A percentile compares a stretch with the other conserved stretches of the same genome.
These are phyloP conservation scores for Ottelia alismoides DNA, from an alignment of 106 monocot species.

Conservation along the genomic window DNA sequence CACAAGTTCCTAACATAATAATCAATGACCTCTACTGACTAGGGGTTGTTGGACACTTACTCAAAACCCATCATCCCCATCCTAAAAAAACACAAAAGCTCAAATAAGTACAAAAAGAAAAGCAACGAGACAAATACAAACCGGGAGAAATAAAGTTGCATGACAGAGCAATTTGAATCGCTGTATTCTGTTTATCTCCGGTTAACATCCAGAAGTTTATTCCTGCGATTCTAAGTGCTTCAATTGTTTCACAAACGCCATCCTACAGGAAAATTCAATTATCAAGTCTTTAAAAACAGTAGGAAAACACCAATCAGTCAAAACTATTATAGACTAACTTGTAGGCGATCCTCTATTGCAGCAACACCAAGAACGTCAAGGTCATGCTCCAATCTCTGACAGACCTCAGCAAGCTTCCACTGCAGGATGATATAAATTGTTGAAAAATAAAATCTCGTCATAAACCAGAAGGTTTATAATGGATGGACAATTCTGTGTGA, in stretches of 20 bases:
- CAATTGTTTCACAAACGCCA: slow-evolving; percentile 96
- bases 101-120: not conserved
- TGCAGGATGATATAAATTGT: too few relatives aligned
- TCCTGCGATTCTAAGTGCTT: slow-evolving; percentile 77
- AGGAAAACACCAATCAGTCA: not conserved
- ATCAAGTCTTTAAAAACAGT: too few relatives aligned
- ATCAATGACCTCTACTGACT: too few relatives aligned
- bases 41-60: too few relatives aligned
- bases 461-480: too few relatives aligned
- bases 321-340: slow-evolving; percentile 26
- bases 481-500: too few relatives aligned
- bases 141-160: slow-evolving; percentile 97
- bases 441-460: too few relatives aligned
- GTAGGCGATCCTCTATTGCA: slow-evolving; percentile 93
- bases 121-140: slow-evolving; percentile 3
- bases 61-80: too few relatives aligned
- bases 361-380: slow-evolving; percentile 91
- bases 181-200: slow-evolving; percentile 94
- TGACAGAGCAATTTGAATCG: slow-evolving; percentile 88
- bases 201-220: slow-evolving; percentile 99
- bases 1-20: too few relatives aligned
- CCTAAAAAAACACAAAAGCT: too few relatives aligned
- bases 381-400: slow-evolving; percentile 74
- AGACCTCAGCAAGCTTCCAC: slow-evolving; percentile 88
- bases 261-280: slow-evolving; percentile 29